A percentile compares a stretch with the other conserved stretches of the same genome.
Conservation (phyloP, 768 basidiomycete genomes). For the Mycena latifolia region DNA sequence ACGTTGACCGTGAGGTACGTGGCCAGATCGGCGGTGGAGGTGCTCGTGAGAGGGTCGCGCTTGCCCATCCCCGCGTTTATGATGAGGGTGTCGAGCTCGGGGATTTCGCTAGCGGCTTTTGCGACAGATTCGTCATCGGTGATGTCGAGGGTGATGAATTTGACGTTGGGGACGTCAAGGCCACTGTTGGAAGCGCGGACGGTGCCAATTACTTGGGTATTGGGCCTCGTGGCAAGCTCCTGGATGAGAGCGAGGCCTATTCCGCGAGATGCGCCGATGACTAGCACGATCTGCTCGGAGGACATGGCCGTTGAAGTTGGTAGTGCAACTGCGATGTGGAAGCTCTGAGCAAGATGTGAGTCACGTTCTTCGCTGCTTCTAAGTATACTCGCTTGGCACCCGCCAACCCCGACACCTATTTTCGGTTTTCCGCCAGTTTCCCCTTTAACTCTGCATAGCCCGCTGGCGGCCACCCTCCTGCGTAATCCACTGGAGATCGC, state of each 20-base stretch:
- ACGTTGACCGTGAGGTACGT: constrained; percentile 33
- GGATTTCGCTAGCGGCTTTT: constrained; percentile 21
- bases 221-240: constrained; percentile 22
- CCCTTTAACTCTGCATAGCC: too few relatives aligned
- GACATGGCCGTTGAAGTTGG: constrained; percentile 14
- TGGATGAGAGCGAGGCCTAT: constrained; percentile 32
- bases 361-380: background rate
- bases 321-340: too few relatives aligned
- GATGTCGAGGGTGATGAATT: constrained; percentile 30
- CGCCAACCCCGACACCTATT: too few relatives aligned
- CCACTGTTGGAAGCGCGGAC: constrained; percentile 14
- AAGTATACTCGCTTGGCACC: too few relatives aligned
- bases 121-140: constrained; percentile 29
- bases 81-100: constrained; percentile 36
- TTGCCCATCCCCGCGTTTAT: constrained; percentile 35
- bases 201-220: constrained; percentile 26
- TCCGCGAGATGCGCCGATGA: constrained; percentile 38
- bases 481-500: too few relatives aligned
- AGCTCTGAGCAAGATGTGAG: background rate
- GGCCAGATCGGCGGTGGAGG: constrained; percentile 25
- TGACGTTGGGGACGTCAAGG: constrained; percentile 20
- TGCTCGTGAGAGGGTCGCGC: constrained; percentile 26
- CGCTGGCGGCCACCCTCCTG: too few relatives aligned
- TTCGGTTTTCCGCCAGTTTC: too few relatives aligned
- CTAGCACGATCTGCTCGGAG: constrained; percentile 33